A percentile compares a stretch with the other conserved stretches of the same genome.
These are phyloP conservation scores for Areca catechu DNA, from an alignment of 176 grass and related monocot genomes.

Conservation along the genomic window DNA sequence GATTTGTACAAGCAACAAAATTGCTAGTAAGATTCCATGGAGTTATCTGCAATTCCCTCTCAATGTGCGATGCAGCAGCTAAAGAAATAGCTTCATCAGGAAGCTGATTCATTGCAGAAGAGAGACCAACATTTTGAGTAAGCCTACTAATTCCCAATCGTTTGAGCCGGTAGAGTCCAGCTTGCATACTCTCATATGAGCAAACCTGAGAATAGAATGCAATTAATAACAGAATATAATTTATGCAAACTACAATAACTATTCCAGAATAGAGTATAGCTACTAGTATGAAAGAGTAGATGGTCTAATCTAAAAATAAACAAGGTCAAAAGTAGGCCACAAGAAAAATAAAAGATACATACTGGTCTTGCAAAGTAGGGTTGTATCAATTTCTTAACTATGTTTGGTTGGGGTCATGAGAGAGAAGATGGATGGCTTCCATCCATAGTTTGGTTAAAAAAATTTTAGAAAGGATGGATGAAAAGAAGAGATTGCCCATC, in stretches of 20 bases:
- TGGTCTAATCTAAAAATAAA: too few relatives aligned
- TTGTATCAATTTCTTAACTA: too few relatives aligned
- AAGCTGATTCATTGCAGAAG: slow-evolving; percentile 82
- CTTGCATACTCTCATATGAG: slow-evolving; percentile 95
- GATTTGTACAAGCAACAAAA: slow-evolving; percentile 88
- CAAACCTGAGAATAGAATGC: slow-evolving; percentile 43
- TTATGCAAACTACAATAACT: neutral
- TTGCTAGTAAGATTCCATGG: slow-evolving; percentile 92
- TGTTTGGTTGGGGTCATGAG: too few relatives aligned
- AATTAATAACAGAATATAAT: neutral
- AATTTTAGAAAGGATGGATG: too few relatives aligned
- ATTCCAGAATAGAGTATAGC: too few relatives aligned
- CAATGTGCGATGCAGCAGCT: slow-evolving; percentile 82
- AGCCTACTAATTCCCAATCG: slow-evolving; percentile 80
- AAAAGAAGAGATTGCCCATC: too few relatives aligned
- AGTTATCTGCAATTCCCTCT: slow-evolving; percentile 91
- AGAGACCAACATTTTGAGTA: slow-evolving; percentile 55
- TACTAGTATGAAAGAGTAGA: too few relatives aligned
- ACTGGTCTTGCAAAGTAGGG: too few relatives aligned
- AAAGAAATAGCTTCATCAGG: slow-evolving; percentile 92
- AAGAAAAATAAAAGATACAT: too few relatives aligned
- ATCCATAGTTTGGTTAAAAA: too few relatives aligned
- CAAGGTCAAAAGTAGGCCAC: too few relatives aligned
- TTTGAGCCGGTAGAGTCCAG: slow-evolving; percentile 67
- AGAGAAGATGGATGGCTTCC: too few relatives aligned